Evolutionary conservation across 306 rosid species (phyloP), one percentile per base, ranked within the genome.

Genomic region (Fagus sylvatica): DNA sequence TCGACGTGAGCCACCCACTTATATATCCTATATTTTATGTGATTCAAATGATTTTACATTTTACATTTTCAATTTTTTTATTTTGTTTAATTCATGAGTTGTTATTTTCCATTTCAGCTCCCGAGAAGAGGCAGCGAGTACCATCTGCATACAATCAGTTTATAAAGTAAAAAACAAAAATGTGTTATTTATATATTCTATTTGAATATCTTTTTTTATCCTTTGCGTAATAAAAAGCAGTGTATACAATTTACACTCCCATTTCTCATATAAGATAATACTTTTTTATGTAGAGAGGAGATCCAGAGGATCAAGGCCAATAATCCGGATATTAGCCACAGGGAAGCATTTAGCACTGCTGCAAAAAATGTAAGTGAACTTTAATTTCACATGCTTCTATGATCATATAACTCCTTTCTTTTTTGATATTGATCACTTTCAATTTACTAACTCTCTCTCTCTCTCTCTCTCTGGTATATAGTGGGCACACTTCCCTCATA

Each of bases 401-500:
- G 28, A 3, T 59, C 57, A 69, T 69, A 40, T 65, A 5, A n/a
- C 59, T 37, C 4, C 7, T 6, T 49, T 51, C 49, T 36, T 37
- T 74, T 46, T 10, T 46, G 51, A 46, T 12, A 46, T 46, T 46
- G 51, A 10, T 22, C 28, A 22, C 51, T 46, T 39, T 0, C 33
- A 75, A 73, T 62, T 74, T 33, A 22, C 28, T 75, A 72, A 72
- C 10, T 4, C 40, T 66, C 73, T 17, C 46, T 68, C 1, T 49
- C 1, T 49, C 10, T 4, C 40, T 66, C 73, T 17, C 46, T 68
- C 1, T 49, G 28, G 28, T 22, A 22, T 72, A 5, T 66, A 96
- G 99, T 96, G 99, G 99, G 99, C 99, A 75, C 98, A 96, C 74
- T 96, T 93, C 85, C 99, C 99, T 76, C 99, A 88, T 72, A 96